A percentile compares a stretch with the other conserved stretches of the same genome.
Conservation (phyloP, 352 stramenopile genomes). For the Globisporangium cederbergense region DNA sequence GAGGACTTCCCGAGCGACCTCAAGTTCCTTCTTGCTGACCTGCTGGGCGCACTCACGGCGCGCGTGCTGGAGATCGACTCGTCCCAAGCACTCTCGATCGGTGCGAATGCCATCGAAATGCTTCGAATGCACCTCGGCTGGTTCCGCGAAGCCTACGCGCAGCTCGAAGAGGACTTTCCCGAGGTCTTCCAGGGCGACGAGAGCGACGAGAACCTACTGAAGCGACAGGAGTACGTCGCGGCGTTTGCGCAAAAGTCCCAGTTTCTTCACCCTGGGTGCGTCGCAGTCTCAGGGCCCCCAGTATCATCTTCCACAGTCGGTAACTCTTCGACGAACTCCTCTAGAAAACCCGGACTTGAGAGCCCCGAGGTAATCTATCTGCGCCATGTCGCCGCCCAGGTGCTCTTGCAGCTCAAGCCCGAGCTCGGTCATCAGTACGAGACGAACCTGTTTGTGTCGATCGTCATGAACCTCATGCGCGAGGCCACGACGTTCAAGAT, state of each 20-base stretch:
- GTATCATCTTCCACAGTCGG: conserved; percentile 1
- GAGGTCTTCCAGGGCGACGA: conserved; percentile 50
- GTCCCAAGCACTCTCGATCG: conserved; percentile 58
- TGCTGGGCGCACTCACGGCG: conserved; percentile 50
- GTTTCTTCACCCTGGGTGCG: conserved; percentile 71
- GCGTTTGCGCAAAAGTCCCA: conserved; percentile 51
- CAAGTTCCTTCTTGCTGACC: conserved; percentile 57
- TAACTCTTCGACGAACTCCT: conserved; percentile 5
- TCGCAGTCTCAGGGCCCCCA: conserved; percentile 4
- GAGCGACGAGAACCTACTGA: conserved; percentile 44
- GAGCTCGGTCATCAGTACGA: conserved; percentile 47
- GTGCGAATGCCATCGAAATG: conserved; percentile 58
- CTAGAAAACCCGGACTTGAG: conserved; percentile 30
- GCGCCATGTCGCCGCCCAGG: conserved; percentile 59
- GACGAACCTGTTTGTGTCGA: conserved; percentile 63
- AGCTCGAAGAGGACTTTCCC: conserved; percentile 58
- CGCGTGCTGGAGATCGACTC: conserved; percentile 69
- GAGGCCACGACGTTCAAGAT: conserved; percentile 62
- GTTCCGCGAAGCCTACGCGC: conserved; percentile 75
- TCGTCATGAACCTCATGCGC: conserved; percentile 61
- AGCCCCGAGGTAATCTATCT: conserved; percentile 54
- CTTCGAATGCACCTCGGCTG: conserved; percentile 70
- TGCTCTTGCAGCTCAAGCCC: conserved; percentile 65
- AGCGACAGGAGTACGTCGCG: conserved; percentile 54
- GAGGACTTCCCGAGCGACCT: conserved; percentile 68